Evolutionary conservation across 1,284 basidiomycete species (phyloP), one percentile per base, ranked within the genome.

Genomic region (Cutaneotrichosporon cutaneum): DNA sequence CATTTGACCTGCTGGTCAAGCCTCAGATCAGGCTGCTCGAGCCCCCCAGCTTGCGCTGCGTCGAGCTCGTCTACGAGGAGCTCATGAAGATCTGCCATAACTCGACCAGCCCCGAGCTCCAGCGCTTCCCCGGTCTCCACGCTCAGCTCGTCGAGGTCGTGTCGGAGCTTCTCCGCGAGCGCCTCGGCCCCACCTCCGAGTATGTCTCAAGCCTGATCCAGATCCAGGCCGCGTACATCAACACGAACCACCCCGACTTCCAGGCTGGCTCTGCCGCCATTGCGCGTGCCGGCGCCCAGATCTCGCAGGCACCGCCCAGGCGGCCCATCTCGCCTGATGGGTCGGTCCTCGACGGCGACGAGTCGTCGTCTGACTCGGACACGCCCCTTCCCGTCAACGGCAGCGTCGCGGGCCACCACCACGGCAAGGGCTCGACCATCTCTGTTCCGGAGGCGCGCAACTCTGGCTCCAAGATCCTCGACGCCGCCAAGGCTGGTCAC

Each of bases 11-110:
- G 56, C 83, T 99, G 59, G 94, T 99, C 71, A 99, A 99, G 79
- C 96, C 96, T 0, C 96, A 99, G 80, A 98, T 99, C 81, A 96
- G 96, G 81, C 83, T 99, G 33, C 82, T 99, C 63, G 94, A 98
- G 79, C 86, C 92, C 6, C 95, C 96, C 8, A 90, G 90, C 80
- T 80, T 97, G 80, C 85, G 95, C 45, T 99, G 96, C 72, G 96
- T 99, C 32, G 96, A 99, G 80, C 82, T 99, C 67, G 96, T 99
- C 13, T 99, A 99, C 77, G 96, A 99, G 79, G 96, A 99, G 80
- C 82, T 99, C 58, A 97, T 99, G 74, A 98, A 98, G 84, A 96
- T 99, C 64, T 99, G 96, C 80, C 96, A 99, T 80, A 98, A 95
- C 76, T 97, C 94, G 81, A 96, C 94, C 9, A 90, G 88, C 74